phyloP scores from a whole-genome alignment of 2,329 filamentous ascomycete genomes.

The Clonostachys chloroleuca region DNA sequence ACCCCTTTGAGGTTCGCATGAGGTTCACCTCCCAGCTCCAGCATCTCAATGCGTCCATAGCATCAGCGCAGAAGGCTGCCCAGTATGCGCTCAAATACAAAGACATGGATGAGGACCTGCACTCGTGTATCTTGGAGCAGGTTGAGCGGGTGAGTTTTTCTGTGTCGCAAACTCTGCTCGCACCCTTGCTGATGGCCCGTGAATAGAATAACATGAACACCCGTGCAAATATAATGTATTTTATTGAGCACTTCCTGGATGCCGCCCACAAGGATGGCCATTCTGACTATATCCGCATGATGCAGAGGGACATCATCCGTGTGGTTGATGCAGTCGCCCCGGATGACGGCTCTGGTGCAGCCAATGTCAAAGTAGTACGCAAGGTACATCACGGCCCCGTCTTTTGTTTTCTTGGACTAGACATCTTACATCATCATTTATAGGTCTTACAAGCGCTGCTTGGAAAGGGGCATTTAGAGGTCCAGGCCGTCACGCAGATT shows the following conservation, averaged over 20 bases:
- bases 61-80: constrained; percentile 85
- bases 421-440: constrained; percentile 1
- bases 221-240: constrained; percentile 98
- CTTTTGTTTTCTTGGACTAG: too few relatives aligned
- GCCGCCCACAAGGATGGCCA: constrained; percentile 73
- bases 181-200: constrained; percentile 4
- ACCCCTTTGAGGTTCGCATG: constrained; percentile 98
- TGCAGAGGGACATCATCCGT: constrained; percentile 86
- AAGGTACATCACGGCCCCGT: constrained; percentile 48
- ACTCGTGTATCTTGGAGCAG: constrained; percentile 96
- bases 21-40: constrained; percentile 89
- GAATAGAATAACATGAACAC: constrained; percentile 88
- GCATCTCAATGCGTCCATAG: constrained; percentile 85
- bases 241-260: constrained; percentile 92
- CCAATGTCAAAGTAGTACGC: constrained; percentile 89
- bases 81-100: constrained; percentile 92
- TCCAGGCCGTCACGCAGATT: constrained; percentile 72
- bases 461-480: constrained; percentile 66
- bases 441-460: constrained; percentile 68
- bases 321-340: constrained; percentile 92
- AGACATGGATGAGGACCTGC: constrained; percentile 94
- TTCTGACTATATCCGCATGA: constrained; percentile 83
- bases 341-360: constrained; percentile 79
- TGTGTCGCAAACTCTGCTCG: background rate
- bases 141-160: constrained; percentile 64